Conservation (phyloP, 371 early-diverging fungal genomes). For the Actinomortierella wolfii region DNA sequence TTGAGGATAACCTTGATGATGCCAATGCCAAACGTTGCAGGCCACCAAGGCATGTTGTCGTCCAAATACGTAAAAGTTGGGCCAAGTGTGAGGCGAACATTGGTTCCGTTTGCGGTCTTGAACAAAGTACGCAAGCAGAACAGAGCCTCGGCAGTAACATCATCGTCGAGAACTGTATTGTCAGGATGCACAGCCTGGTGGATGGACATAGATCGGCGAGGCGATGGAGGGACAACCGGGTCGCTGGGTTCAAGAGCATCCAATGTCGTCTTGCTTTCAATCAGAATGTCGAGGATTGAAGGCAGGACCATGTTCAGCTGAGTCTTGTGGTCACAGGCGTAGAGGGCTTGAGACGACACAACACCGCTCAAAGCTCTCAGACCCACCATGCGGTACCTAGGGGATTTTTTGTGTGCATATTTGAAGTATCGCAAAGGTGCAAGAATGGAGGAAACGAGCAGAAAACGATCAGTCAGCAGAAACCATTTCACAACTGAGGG, state of each 20-base stretch:
- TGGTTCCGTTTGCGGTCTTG: constrained; percentile 51
- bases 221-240: constrained; percentile 7
- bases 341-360: constrained; percentile 57
- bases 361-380: constrained; percentile 59
- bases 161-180: constrained; percentile 33
- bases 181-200: constrained; percentile 25
- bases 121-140: constrained; percentile 55
- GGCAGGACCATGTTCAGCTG: constrained; percentile 64
- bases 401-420: background rate
- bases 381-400: constrained; percentile 61
- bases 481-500: too few relatives aligned
- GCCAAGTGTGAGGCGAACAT: constrained; percentile 51
- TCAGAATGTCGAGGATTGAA: constrained; percentile 52
- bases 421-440: background rate
- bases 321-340: constrained; percentile 55
- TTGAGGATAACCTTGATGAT: constrained; percentile 60
- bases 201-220: constrained; percentile 31
- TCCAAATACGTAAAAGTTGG: constrained; percentile 60
- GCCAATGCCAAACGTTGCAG: constrained; percentile 55
- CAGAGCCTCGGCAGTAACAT: constrained; percentile 48
- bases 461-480: constrained; percentile 4
- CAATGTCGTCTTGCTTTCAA: constrained; percentile 25
- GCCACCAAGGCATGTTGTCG: constrained; percentile 61
- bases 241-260: background rate
- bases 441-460: background rate